Base-by-base conservation (phyloP, 2,329 filamentous ascomycete genomes). In the Neofusicoccum parvum region DNA sequence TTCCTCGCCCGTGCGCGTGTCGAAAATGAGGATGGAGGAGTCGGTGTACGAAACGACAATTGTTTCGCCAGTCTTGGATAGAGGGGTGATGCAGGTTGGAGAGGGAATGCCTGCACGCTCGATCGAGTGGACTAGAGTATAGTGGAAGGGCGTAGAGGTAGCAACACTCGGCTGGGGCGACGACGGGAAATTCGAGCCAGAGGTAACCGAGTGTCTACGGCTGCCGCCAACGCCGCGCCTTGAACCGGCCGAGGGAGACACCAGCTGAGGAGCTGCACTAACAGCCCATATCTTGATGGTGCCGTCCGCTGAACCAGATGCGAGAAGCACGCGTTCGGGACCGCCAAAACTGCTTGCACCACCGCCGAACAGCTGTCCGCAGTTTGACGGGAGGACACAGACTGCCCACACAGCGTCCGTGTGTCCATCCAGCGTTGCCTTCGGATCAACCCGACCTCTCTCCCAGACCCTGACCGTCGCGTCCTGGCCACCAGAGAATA, bases 401-500 rank as follows among this genome's bases (percentile, higher is more conserved):
- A 99, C 86, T 2, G 93, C 90, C 95, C 95, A 99, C 4, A 99
- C 92, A 3, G 94, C 92, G 81, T 99, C 95, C 0, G 91, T 96
- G 74, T 98, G 95, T 0, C 94, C 94, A 70, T 97, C 92, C 3
- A 99, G 83, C 0, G 93, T 97, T 2, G 93, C 93, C 78, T 98
- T 98, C 7, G 95, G 93, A 75, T 98, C 95, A 37, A 99, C 92
- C 53, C 94, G 85, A 34, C 94, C 94, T 59, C 94, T 88, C 78
- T 99, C 94, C 95, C 95, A 99, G 0, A 99, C 93, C 36, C 94
- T 88, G 43, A 99, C 89, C 6, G 92, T 96, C 17, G 92, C 88
- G 78, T 99, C 95, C 76, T 97, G 93, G 3, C 95, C 95, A 67
- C 95, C 95, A 5, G 94, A 98, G 78, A 99, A 99, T 69, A 99